Evolutionary conservation across 176 grass and related monocot genomes (phyloP).

Genomic region (Eleusine indica): DNA sequence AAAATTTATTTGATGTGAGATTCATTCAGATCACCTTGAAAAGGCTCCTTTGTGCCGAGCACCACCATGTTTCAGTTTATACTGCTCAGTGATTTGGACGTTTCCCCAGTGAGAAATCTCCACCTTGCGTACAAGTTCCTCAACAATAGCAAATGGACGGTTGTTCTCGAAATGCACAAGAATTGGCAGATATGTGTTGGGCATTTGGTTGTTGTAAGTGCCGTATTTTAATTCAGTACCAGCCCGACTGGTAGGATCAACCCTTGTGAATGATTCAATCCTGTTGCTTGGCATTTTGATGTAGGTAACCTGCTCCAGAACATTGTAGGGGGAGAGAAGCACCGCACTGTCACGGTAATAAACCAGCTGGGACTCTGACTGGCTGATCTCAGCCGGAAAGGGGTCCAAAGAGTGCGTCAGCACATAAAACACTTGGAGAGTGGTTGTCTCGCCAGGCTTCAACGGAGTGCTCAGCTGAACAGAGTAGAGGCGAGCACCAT

Average conservation of each 20-base stretch:
- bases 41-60: slow-evolving; percentile 86
- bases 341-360: slow-evolving; percentile 80
- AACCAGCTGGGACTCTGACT: slow-evolving; percentile 85
- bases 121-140: slow-evolving; percentile 84
- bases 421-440: slow-evolving; percentile 63
- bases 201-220: slow-evolving; percentile 55
- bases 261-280: slow-evolving; percentile 87
- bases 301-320: slow-evolving; percentile 64
- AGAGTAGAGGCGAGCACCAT: slow-evolving; percentile 69
- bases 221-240: slow-evolving; percentile 88
- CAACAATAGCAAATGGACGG: slow-evolving; percentile 74
- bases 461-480: slow-evolving; percentile 58
- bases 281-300: slow-evolving; percentile 69
- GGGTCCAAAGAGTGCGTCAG: slow-evolving; percentile 81
- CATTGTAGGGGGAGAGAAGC: slow-evolving; percentile 69
- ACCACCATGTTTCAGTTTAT: slow-evolving; percentile 84
- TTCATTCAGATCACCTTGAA: slow-evolving; percentile 66
- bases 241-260: slow-evolving; percentile 56
- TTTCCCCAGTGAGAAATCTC: slow-evolving; percentile 98
- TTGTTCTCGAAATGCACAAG: slow-evolving; percentile 93
- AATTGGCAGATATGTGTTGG: slow-evolving; percentile 61
- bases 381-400: slow-evolving; percentile 89
- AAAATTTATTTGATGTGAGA: slow-evolving; percentile 19
- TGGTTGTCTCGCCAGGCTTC: slow-evolving; percentile 53
- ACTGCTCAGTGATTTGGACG: slow-evolving; percentile 85